phyloP scores from a whole-genome alignment of 495 filamentous ascomycete genomes.

The Penicillium tannophilum region DNA sequence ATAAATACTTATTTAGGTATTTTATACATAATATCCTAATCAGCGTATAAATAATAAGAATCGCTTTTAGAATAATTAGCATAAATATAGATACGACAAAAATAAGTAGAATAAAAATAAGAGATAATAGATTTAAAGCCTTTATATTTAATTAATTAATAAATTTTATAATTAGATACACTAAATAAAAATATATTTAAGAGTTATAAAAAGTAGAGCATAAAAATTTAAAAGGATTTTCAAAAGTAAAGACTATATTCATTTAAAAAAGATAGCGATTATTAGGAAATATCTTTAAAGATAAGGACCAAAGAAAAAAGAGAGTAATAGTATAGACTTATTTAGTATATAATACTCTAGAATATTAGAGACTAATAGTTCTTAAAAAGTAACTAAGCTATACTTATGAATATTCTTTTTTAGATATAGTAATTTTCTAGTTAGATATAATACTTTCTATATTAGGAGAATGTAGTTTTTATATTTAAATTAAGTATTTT shows the following conservation, averaged over 20 bases:
- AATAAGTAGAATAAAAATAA: conserved; percentile 6
- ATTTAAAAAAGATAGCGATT: not conserved
- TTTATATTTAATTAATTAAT: conserved; percentile 6
- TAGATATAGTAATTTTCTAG: too few species aligned
- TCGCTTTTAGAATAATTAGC: not conserved
- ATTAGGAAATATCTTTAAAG: not conserved
- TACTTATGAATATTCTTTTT: too few species aligned
- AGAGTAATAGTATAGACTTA: conserved; percentile 6
- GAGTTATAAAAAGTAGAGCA: not conserved
- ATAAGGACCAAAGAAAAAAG: not conserved
- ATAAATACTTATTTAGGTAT: not conserved
- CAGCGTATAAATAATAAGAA: not conserved
- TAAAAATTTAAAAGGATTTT: not conserved
- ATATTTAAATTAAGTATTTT: too few species aligned
- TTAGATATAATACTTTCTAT: too few species aligned
- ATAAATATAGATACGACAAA: not conserved
- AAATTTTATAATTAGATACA: not conserved
- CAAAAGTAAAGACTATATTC: not conserved
- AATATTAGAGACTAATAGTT: conserved; percentile 1
- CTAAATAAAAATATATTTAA: not conserved
- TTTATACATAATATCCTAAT: not conserved
- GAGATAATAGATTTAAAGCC: conserved; percentile 1
- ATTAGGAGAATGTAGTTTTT: too few species aligned
- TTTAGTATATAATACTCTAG: not conserved
- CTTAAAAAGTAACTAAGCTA: too few species aligned